Evolutionary conservation across 768 basidiomycete species (phyloP), one percentile per base, ranked within the genome.

Genomic region (Lactarius quietus): DNA sequence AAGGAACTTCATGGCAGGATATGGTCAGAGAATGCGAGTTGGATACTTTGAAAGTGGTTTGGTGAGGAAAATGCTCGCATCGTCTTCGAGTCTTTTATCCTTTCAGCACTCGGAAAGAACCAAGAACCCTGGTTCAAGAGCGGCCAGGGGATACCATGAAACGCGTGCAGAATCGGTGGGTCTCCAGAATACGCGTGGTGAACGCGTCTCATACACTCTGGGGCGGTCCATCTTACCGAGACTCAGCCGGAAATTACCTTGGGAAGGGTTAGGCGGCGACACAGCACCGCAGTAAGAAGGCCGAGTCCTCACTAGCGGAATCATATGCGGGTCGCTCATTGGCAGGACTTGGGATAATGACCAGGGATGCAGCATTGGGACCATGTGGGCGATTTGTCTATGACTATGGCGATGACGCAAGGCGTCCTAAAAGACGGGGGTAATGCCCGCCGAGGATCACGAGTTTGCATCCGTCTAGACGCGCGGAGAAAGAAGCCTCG

Each of bases 1-100:
- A 1, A 66, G 8, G 62, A 74, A 66, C 23, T 76, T 76, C 76
- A 76, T 77, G 48, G 17, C 56, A 14, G 3, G n/a, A 48, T 20
- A 23, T 18, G 29, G 28, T n/a, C 17, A 7, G 38, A 29, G 57
- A 29, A 23, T 53, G 31, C 17, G 31, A 43, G 18, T 56, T 28
- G 52, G 14, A 3, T 36, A 56, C 17, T 31, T 35, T 35, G 10
- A 23, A 23, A 23, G 26, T 9, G 20, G 33, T n/a, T 33, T 36
- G 35, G n/a, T 33, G 31, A 15, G 53, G 55, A 5, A 23, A 35
- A 29, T 31, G n/a, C 31, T 18, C 54, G 15, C 31, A n/a, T 29
- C 14, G 33, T 26, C 28, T 17, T 14, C 12, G 28, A 54, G 20
- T n/a, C 10, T 18, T 56, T 35, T 23, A 56, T 36, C 26, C 15